Conservation (phyloP, 2,329 filamentous ascomycete genomes). For the Aphanocladium album region DNA sequence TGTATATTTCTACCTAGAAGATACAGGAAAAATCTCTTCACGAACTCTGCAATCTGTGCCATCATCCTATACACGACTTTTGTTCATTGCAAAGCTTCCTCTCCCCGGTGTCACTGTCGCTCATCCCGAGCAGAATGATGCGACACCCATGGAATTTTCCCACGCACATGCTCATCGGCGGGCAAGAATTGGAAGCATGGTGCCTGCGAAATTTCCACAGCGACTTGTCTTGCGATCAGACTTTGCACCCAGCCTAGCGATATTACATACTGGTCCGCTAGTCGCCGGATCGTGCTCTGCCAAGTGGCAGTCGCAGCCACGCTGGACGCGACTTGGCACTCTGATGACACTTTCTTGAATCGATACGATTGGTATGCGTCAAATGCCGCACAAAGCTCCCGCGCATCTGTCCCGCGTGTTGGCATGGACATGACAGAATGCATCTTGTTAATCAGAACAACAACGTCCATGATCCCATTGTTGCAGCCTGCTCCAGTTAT, state of each 20-base stretch:
- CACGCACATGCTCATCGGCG: constrained; percentile 16
- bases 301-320: neutral
- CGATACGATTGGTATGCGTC: constrained; percentile 11
- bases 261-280: constrained; percentile 21
- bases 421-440: constrained; percentile 7
- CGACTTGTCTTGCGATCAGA: constrained; percentile 9
- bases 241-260: constrained; percentile 12
- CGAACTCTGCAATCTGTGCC: too few species aligned
- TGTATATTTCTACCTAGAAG: too few species aligned
- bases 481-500: constrained; percentile 27
- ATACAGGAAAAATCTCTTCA: too few species aligned
- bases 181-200: constrained; percentile 23
- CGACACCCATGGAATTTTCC: constrained; percentile 17
- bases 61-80: too few species aligned
- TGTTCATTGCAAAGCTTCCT: too few species aligned
- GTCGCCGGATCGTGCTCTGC: constrained; percentile 14
- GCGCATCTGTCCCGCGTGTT: neutral
- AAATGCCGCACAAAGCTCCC: neutral
- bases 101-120: neutral
- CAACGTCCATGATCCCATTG: constrained; percentile 25
- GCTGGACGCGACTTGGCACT: neutral
- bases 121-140: neutral
- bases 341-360: neutral
- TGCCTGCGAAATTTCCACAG: neutral
- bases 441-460: constrained; percentile 22